These are phyloP conservation scores for Phaeoacremonium minimum DNA, from an alignment of 2,329 filamentous ascomycete species.

Conservation along the genomic window DNA sequence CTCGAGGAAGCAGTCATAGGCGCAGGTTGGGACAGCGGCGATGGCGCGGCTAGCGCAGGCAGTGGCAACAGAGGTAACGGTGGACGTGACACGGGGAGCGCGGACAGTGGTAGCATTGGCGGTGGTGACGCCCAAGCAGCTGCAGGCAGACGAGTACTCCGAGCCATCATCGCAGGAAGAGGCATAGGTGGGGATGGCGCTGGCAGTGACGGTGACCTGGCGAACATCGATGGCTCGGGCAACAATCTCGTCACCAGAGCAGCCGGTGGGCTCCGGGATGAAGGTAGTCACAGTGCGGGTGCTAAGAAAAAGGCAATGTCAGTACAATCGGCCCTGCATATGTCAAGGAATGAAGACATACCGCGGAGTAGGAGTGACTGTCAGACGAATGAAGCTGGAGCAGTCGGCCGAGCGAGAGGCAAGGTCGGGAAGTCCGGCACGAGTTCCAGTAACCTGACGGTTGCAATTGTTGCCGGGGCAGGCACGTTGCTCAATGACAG, in stretches of 20 bases:
- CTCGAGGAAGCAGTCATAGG: conserved; percentile 1
- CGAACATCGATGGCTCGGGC: not conserved
- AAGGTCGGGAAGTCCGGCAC: not conserved
- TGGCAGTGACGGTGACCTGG: not conserved
- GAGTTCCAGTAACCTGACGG: conserved; percentile 1
- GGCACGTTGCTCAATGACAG: not conserved
- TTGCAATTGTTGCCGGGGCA: conserved; percentile 3
- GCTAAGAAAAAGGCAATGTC: too few relatives aligned
- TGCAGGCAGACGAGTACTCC: conserved; percentile 11
- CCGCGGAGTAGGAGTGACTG: conserved; percentile 5
- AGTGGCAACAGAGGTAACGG: conserved; percentile 1
- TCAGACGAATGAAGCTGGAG: conserved; percentile 7
- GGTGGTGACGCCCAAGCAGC: conserved; percentile 14
- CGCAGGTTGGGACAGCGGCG: conserved; percentile 1
- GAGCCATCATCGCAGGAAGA: conserved; percentile 10
- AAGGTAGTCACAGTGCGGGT: not conserved
- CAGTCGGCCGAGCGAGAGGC: conserved; percentile 11
- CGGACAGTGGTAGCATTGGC: conserved; percentile 7
- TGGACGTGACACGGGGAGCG: conserved; percentile 1
- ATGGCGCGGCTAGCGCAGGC: not conserved
- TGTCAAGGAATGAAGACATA: too few relatives aligned
- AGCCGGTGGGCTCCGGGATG: not conserved
- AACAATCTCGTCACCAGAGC: not conserved
- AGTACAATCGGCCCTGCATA: too few relatives aligned
- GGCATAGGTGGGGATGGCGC: conserved; percentile 16